These are phyloP conservation scores for Trametes meyenii DNA, from an alignment of 768 basidiomycete species.

Conservation along the genomic window DNA sequence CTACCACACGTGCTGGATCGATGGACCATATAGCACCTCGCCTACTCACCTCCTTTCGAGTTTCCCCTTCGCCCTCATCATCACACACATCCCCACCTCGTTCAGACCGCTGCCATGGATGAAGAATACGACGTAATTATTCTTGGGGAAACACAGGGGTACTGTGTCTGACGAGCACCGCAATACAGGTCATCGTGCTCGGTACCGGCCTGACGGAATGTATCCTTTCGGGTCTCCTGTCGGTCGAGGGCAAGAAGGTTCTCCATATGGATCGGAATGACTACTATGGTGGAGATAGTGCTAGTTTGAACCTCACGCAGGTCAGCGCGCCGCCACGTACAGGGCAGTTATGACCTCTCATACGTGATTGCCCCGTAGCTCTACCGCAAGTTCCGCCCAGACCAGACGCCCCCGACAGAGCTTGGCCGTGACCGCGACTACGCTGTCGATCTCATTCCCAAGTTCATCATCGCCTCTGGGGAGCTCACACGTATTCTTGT, in stretches of 20 bases:
- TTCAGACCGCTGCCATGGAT: conserved; percentile 71
- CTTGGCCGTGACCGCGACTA: conserved; percentile 98
- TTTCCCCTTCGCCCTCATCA: conserved; percentile 14
- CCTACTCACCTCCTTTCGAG: not conserved
- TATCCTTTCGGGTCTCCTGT: conserved; percentile 95
- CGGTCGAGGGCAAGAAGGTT: conserved; percentile 99
- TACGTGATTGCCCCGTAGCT: conserved; percentile 55
- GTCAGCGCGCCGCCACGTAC: conserved; percentile 44
- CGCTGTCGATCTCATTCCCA: conserved; percentile 96
- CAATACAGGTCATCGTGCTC: conserved; percentile 77
- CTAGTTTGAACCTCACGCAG: conserved; percentile 96
- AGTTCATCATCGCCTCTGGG: conserved; percentile 98
- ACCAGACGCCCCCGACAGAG: conserved; percentile 74
- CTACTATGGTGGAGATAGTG: conserved; percentile 98
- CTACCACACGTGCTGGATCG: conserved; percentile 29
- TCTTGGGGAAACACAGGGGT: not conserved
- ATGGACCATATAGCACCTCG: conserved; percentile 23
- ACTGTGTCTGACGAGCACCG: not conserved
- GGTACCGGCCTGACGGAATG: conserved; percentile 99
- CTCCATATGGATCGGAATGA: conserved; percentile 99
- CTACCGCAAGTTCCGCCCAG: conserved; percentile 90
- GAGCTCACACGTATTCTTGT: conserved; percentile 98
- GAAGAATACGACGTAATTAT: conserved; percentile 90
- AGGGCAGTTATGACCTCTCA: not conserved
- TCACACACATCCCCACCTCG: conserved; percentile 15